Evolutionary conservation across 2,329 filamentous ascomycete species (phyloP).

Genomic region (Cladosporium phlei): DNA sequence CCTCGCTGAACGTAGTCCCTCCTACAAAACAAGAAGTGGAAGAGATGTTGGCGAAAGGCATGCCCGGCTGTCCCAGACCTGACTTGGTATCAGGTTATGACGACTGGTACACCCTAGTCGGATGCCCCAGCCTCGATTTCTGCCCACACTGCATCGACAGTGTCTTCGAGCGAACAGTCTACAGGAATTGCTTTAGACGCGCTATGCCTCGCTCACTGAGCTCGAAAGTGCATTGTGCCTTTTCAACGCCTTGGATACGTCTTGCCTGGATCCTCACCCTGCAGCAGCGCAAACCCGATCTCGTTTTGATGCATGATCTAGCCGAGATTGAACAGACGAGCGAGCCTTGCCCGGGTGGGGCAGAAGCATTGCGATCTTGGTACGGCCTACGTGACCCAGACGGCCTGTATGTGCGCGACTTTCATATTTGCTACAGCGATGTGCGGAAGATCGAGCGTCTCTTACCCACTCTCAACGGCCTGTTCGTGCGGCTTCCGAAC

Average conservation of each 20-base stretch:
- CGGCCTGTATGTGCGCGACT: slow-evolving; percentile 63
- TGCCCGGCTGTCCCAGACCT: slow-evolving; percentile 67
- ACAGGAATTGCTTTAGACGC: slow-evolving; percentile 61
- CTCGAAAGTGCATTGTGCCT: slow-evolving; percentile 65
- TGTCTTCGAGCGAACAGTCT: slow-evolving; percentile 65
- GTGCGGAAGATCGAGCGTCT: slow-evolving; percentile 66
- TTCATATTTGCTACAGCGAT: slow-evolving; percentile 71
- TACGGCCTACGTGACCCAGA: slow-evolving; percentile 67
- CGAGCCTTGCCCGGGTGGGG: slow-evolving; percentile 55
- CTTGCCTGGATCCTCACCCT: slow-evolving; percentile 78
- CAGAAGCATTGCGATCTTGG: slow-evolving; percentile 61
- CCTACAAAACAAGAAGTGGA: slow-evolving; percentile 43
- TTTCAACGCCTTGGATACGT: slow-evolving; percentile 76
- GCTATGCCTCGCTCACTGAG: slow-evolving; percentile 55
- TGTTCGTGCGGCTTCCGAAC: slow-evolving; percentile 52
- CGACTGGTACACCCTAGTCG: slow-evolving; percentile 77
- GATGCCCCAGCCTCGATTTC: slow-evolving; percentile 68
- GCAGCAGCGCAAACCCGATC: slow-evolving; percentile 61
- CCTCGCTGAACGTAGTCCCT: slow-evolving; percentile 8
- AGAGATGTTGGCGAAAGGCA: slow-evolving; percentile 33
- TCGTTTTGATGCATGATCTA: slow-evolving; percentile 66
- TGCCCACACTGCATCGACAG: slow-evolving; percentile 74
- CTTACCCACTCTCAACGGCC: slow-evolving; percentile 65
- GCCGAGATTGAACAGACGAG: slow-evolving; percentile 57
- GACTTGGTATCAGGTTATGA: slow-evolving; percentile 58